Conservation (phyloP, 305 asterid genomes). For the Withania somnifera region DNA sequence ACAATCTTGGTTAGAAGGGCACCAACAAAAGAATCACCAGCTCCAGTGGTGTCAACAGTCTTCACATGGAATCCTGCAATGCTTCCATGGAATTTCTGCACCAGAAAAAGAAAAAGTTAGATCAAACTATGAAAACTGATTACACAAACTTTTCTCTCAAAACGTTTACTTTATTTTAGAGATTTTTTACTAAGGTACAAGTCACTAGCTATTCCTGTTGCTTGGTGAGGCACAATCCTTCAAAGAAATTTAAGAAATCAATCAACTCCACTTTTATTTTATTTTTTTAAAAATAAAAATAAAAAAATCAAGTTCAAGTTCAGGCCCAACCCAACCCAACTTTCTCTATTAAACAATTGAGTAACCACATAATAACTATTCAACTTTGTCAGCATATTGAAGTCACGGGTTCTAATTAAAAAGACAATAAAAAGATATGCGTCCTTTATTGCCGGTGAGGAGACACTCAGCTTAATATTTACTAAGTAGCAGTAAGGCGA, state of each 20-base stretch:
- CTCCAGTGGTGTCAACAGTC: slow-evolving; percentile 88
- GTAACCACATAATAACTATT: not conserved
- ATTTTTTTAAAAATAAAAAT: no score
- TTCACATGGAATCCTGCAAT: slow-evolving; percentile 55
- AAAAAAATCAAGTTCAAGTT: not conserved
- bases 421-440: not conserved
- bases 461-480: no score
- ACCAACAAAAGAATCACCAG: slow-evolving; percentile 90
- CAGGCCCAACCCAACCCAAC: not conserved
- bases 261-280: no score
- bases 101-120: not conserved
- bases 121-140: not conserved
- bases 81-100: slow-evolving; percentile 47
- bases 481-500: not conserved
- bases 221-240: no score
- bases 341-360: not conserved
- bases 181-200: no score
- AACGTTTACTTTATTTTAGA: no score
- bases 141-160: not conserved
- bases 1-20: slow-evolving; percentile 75
- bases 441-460: not conserved
- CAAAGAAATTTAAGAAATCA: no score
- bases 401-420: not conserved
- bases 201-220: no score
- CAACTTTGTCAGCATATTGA: not conserved